phyloP scores from a whole-genome alignment of 257 asterid genomes.

The Solanum phureja region DNA sequence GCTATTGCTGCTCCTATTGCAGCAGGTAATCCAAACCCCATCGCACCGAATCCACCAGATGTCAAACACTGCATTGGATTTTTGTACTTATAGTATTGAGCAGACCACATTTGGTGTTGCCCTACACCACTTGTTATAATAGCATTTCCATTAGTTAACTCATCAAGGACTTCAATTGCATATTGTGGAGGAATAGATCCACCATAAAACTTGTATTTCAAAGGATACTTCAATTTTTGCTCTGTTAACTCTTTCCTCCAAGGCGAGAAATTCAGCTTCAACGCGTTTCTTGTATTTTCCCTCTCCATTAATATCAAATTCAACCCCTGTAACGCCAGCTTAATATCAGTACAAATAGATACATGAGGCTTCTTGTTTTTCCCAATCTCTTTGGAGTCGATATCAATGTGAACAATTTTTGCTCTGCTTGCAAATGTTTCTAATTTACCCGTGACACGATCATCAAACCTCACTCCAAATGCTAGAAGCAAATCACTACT shows the following conservation, averaged over 20 bases:
- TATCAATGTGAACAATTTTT: conserved; percentile 78
- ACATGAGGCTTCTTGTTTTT: conserved; percentile 77
- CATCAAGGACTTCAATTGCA: conserved; percentile 67
- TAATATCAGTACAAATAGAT: conserved; percentile 61
- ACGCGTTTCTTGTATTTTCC: neutral
- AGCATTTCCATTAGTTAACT: conserved; percentile 60
- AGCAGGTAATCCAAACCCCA: conserved; percentile 86
- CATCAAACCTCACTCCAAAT: conserved; percentile 81
- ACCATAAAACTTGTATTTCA: conserved; percentile 46
- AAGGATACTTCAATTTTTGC: conserved; percentile 39
- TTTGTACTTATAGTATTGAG: conserved; percentile 70
- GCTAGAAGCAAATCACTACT: conserved; percentile 75
- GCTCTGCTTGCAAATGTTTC: conserved; percentile 84
- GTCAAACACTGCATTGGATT: conserved; percentile 71
- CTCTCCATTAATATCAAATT: conserved; percentile 35
- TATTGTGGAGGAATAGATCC: conserved; percentile 75
- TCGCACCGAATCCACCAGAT: conserved; percentile 72
- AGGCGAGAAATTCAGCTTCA: conserved; percentile 32
- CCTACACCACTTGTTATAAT: conserved; percentile 77
- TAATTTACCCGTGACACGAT: conserved; percentile 73
- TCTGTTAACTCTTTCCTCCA: conserved; percentile 71
- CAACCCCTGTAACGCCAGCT: conserved; percentile 43
- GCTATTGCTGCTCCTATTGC: conserved; percentile 87
- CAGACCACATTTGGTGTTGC: conserved; percentile 96
- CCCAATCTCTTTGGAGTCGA: conserved; percentile 76